Evolutionary conservation across 2,329 filamentous ascomycete genomes (phyloP), one percentile per base, ranked within the genome.

Genomic region (Podosphaera fusca): DNA sequence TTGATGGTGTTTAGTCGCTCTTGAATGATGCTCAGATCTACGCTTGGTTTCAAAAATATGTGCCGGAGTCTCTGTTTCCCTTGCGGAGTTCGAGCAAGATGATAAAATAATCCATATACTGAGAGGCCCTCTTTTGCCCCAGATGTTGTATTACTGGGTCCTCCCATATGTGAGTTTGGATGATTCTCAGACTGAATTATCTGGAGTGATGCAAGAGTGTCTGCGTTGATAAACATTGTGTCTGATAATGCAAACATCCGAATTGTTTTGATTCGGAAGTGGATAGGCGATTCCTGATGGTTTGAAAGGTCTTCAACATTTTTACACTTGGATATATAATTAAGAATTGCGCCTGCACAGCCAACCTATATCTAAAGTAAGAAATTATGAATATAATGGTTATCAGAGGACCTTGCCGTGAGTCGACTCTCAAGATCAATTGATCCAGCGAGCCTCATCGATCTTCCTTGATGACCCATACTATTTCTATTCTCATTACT

Each of bases 271-370:
- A 94, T 73, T 5, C 73, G 74, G 61, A 85, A 85, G 47, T 77
- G 70, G 8, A 71, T 64, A n/a, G 71, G 67, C 2, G 74, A 73
- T 35, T 74, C 72, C 12, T 73, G 69, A 59, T 84, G 79, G 34
- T 78, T 76, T 1, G 80, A 77, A 2, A 83, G 70, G 63, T 80
- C 82, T 40, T 79, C 75, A 2, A 77, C 74, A 45, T 80, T 77
- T 65, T 76, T 76, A 62, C 80, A 76, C 56, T 86, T 80, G 63
- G 87, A 80, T 31, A 95, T 69, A 61, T 94, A 86, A 4, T 78
- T 76, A n/a, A 96, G 70, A 2, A 96, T 71, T 33, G 89, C 89
- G n/a, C 89, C 87, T 33, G 84, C 85, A 69, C 92, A 96, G 2
- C 87, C 85, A 53, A 94, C 73, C 67, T 68, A 42, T 8, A 56